Conservation (phyloP, 2,329 filamentous ascomycete species). For the Aspergillus fischeri region DNA sequence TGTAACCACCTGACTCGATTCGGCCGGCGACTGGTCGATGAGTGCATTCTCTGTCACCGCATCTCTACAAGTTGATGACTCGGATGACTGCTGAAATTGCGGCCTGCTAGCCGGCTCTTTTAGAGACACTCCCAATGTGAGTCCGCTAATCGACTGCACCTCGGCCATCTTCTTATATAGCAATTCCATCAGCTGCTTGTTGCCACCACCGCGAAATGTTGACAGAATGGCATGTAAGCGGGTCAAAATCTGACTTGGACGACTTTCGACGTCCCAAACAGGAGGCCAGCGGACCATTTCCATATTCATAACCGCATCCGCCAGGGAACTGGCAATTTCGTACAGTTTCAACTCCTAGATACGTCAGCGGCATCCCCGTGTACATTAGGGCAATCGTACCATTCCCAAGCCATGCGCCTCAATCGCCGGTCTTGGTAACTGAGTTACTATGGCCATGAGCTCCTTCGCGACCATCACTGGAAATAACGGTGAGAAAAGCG, state of each 20-base stretch:
- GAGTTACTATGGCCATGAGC: conserved; percentile 42
- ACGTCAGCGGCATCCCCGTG: neutral
- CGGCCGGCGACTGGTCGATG: neutral
- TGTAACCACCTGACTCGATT: neutral
- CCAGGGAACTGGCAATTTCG: conserved; percentile 24
- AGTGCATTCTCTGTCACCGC: neutral
- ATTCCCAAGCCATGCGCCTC: conserved; percentile 50
- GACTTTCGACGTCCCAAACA: conserved; percentile 16
- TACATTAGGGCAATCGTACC: conserved; percentile 1
- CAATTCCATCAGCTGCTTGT: conserved; percentile 18
- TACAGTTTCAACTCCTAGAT: conserved; percentile 25
- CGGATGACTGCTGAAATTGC: neutral
- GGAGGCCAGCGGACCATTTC: conserved; percentile 9
- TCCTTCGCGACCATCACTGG: conserved; percentile 46
- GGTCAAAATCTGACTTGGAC: conserved; percentile 17
- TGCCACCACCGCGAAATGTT: conserved; percentile 18
- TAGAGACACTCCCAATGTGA: conserved; percentile 1
- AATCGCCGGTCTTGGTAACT: conserved; percentile 44
- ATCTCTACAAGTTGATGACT: neutral
- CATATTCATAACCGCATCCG: conserved; percentile 20
- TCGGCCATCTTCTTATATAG: conserved; percentile 23
- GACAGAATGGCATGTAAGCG: conserved; percentile 20
- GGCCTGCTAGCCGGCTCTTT: neutral
- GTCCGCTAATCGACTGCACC: conserved; percentile 9
- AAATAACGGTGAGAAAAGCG: conserved; percentile 5